These are phyloP conservation scores for Saccharomycopsis fibuligera DNA, from an alignment of 805 yeast species.

Conservation along the genomic window DNA sequence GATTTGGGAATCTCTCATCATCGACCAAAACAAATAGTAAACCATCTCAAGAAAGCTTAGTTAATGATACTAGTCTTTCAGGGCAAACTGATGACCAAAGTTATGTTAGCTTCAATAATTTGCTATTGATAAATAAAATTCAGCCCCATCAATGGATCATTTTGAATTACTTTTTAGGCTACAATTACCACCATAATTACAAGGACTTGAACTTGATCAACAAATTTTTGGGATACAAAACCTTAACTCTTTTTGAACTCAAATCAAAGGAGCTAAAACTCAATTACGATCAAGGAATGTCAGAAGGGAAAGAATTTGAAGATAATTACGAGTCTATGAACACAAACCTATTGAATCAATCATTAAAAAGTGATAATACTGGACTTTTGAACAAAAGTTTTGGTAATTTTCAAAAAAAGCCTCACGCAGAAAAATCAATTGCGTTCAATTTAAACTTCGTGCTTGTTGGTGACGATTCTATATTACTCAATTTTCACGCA, in stretches of 20 bases:
- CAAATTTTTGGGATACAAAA: slow-evolving; percentile 35
- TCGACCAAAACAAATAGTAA: slow-evolving; percentile 25
- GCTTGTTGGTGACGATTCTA: slow-evolving; percentile 13
- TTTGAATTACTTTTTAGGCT: slow-evolving; percentile 41
- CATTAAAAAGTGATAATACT: slow-evolving; percentile 8
- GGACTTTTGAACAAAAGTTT: slow-evolving; percentile 13
- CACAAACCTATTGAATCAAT: slow-evolving; percentile 21
- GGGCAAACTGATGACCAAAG: neutral
- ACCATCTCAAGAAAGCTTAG: slow-evolving; percentile 32
- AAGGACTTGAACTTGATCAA: slow-evolving; percentile 33
- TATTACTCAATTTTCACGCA: slow-evolving; percentile 25
- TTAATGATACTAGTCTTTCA: slow-evolving; percentile 4
- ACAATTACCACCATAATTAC: slow-evolving; percentile 42
- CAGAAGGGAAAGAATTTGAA: slow-evolving; percentile 13
- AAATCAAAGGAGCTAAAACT: slow-evolving; percentile 26
- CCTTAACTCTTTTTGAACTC: slow-evolving; percentile 32
- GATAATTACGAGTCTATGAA: slow-evolving; percentile 21
- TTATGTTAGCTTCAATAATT: slow-evolving; percentile 24
- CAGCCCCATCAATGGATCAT: slow-evolving; percentile 47
- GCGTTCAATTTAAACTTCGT: slow-evolving; percentile 15
- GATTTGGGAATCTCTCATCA: slow-evolving; percentile 17
- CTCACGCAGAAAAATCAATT: neutral
- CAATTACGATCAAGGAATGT: slow-evolving; percentile 19
- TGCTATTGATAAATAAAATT: slow-evolving; percentile 33
- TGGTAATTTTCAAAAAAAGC: slow-evolving; percentile 13